phyloP scores from a whole-genome alignment of 805 yeast species.

The Candida sakaeoensis region DNA sequence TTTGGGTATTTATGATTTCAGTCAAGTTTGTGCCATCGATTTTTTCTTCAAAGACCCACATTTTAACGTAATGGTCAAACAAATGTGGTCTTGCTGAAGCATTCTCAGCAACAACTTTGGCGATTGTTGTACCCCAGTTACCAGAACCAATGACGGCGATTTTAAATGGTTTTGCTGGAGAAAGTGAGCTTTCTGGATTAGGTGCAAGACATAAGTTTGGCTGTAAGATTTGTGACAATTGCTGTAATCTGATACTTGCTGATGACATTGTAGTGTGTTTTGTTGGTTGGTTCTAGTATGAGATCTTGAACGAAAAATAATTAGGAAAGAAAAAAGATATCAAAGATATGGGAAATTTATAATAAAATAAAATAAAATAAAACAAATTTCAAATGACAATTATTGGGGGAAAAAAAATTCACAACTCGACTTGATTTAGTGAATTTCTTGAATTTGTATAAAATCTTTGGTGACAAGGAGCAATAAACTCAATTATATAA shows the following conservation, averaged over 20 bases:
- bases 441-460: too few relatives aligned
- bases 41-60: conserved; percentile 46
- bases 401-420: too few relatives aligned
- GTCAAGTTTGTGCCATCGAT: conserved; percentile 40
- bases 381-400: too few relatives aligned
- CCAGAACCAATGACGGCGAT: conserved; percentile 45
- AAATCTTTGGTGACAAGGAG: too few relatives aligned
- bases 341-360: too few relatives aligned
- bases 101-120: conserved; percentile 44
- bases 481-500: too few relatives aligned
- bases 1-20: conserved; percentile 39
- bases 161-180: conserved; percentile 26
- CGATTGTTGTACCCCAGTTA: conserved; percentile 48
- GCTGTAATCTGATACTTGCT: conserved; percentile 26
- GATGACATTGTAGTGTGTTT: background rate
- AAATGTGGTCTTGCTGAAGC: conserved; percentile 35
- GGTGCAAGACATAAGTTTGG: conserved; percentile 12
- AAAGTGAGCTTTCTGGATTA: conserved; percentile 10
- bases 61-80: conserved; percentile 35
- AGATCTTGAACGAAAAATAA: background rate
- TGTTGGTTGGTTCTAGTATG: background rate
- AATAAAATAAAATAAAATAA: too few relatives aligned
- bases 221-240: conserved; percentile 24
- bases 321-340: background rate
- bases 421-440: too few relatives aligned